Conservation (phyloP, 805 yeast species). For the Clavispora phyllophila region DNA sequence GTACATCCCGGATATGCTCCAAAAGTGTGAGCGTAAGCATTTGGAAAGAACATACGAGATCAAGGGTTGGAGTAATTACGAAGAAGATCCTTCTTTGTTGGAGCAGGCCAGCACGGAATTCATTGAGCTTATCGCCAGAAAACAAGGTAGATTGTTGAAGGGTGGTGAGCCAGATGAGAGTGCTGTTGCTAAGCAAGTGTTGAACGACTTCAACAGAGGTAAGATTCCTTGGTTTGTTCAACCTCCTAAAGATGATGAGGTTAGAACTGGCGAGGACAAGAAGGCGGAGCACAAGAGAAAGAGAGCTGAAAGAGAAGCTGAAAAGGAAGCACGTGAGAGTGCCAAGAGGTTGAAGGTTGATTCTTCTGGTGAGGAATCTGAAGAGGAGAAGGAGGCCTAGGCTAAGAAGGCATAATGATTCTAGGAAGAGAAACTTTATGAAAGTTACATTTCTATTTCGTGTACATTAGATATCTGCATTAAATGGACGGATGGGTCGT, state of each 20-base stretch:
- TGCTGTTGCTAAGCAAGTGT: slow-evolving; percentile 83
- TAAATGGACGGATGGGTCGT: slow-evolving; percentile 3
- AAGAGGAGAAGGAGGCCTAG: slow-evolving; percentile 16
- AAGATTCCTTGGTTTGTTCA: slow-evolving; percentile 97
- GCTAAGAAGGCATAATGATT: neutral
- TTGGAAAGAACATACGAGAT: slow-evolving; percentile 93
- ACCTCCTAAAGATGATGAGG: slow-evolving; percentile 75
- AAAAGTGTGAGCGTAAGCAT: slow-evolving; percentile 82
- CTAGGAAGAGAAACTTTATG: neutral
- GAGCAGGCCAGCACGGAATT: slow-evolving; percentile 56
- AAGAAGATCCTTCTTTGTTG: slow-evolving; percentile 43
- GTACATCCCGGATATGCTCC: slow-evolving; percentile 81
- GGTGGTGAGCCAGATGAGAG: slow-evolving; percentile 98
- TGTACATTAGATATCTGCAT: slow-evolving; percentile 13
- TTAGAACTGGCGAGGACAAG: slow-evolving; percentile 52
- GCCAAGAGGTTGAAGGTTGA: slow-evolving; percentile 20
- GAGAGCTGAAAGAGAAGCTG: slow-evolving; percentile 45
- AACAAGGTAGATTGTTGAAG: slow-evolving; percentile 85
- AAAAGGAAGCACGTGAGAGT: slow-evolving; percentile 22
- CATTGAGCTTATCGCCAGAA: slow-evolving; percentile 85
- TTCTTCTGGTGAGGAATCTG: slow-evolving; percentile 15
- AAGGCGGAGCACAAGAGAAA: slow-evolving; percentile 49
- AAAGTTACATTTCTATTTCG: neutral
- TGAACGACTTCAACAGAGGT: slow-evolving; percentile 95
- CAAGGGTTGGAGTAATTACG: slow-evolving; percentile 70